phyloP scores from a whole-genome alignment of 306 rosid genomes.

The Lupinus albus region DNA sequence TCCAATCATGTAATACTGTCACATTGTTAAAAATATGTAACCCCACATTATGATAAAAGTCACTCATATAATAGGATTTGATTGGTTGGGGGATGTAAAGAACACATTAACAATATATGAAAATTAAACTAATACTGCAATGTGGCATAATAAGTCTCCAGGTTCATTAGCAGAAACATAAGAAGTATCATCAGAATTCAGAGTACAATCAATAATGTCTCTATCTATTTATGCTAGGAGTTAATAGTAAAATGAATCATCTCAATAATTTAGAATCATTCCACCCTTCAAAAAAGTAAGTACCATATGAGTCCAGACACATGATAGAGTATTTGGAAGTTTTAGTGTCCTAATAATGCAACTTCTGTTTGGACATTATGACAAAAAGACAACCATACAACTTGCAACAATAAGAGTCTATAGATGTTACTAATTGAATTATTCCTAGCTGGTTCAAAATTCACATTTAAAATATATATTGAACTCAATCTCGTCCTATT shows the following conservation, averaged over 20 bases:
- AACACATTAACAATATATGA: no score
- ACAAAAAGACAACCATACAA: constrained; percentile 39
- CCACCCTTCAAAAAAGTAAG: background rate
- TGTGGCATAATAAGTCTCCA: background rate
- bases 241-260: background rate
- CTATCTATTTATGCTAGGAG: background rate
- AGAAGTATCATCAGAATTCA: background rate
- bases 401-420: constrained; percentile 36
- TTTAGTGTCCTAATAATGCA: constrained; percentile 32
- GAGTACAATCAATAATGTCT: background rate
- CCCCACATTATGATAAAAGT: no score
- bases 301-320: constrained; percentile 32
- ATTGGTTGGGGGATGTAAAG: no score
- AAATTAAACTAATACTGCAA: background rate
- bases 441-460: background rate
- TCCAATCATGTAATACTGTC: no score
- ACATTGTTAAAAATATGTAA: no score
- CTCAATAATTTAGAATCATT: no score
- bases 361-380: constrained; percentile 33
- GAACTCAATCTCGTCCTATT: constrained; percentile 2
- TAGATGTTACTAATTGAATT: background rate
- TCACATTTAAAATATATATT: constrained; percentile 5
- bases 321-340: constrained; percentile 24
- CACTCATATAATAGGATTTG: no score
- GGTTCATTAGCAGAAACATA: background rate